A percentile compares a stretch with the other conserved stretches of the same genome.
These are phyloP conservation scores for Usnea hakonensis DNA, from an alignment of 495 filamentous ascomycete species.

Conservation along the genomic window DNA sequence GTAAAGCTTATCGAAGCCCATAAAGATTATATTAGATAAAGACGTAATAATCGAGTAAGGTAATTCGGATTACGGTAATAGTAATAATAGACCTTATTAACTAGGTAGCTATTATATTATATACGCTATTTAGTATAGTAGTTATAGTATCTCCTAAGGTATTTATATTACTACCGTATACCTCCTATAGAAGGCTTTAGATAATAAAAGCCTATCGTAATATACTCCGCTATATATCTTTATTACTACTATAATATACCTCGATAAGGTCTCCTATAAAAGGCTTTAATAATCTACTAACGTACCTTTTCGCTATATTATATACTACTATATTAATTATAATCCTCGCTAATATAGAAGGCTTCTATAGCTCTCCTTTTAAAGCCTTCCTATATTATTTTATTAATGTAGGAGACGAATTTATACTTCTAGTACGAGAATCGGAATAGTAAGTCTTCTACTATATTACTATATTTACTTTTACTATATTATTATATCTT, in stretches of 20 bases:
- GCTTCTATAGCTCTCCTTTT: neutral
- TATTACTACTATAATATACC: neutral
- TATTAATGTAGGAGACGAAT: neutral
- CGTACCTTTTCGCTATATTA: constrained; percentile 1
- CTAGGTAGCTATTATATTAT: no score
- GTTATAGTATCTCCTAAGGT: no score
- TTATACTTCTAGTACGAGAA: constrained; percentile 3
- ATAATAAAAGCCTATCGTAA: neutral
- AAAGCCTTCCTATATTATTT: neutral
- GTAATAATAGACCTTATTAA: no score
- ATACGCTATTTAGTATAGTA: no score
- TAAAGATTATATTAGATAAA: no score
- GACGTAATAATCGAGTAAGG: no score
- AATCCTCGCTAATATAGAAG: neutral
- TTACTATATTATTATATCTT: constrained; percentile 2
- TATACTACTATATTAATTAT: neutral
- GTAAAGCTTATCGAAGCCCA: no score
- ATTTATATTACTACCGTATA: no score
- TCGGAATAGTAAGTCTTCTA: neutral
- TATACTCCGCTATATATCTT: neutral
- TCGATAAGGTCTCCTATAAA: no score
- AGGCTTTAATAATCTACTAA: constrained; percentile 1
- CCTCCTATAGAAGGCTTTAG: neutral
- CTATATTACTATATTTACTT: neutral
- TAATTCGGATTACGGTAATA: no score